A percentile compares a stretch with the other conserved stretches of the same genome.
These are phyloP conservation scores for Rhododendron henanense DNA, from an alignment of 148 eudicot species.

Conservation along the genomic window DNA sequence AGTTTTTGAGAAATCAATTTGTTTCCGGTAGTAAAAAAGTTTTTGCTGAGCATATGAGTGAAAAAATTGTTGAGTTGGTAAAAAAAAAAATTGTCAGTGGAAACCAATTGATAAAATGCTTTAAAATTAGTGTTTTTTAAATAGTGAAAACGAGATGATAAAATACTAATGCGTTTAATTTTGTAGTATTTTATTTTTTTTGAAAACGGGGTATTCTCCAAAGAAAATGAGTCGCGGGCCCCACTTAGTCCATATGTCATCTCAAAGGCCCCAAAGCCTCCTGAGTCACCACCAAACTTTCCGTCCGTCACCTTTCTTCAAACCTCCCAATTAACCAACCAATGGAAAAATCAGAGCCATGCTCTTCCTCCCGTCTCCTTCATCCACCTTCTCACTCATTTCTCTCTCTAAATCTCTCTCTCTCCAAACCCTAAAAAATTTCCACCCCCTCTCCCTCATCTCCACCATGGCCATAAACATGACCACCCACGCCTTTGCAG, in stretches of 20 bases:
- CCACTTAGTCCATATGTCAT: not conserved
- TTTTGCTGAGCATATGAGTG: too few species aligned
- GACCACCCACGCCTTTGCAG: conserved; percentile 71
- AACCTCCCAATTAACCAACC: not conserved
- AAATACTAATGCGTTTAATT: too few species aligned
- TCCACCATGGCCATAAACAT: conserved; percentile 50
- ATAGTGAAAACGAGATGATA: too few species aligned
- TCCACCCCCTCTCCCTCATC: conserved; percentile 8
- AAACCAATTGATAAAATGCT: too few species aligned
- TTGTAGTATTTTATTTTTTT: too few species aligned
- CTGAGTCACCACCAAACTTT: not conserved
- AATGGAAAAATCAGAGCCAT: conserved; percentile 26
- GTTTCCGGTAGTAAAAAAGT: too few species aligned
- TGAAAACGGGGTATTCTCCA: too few species aligned
- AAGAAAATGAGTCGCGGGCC: too few species aligned
- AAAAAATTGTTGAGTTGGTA: too few species aligned
- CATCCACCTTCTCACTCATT: conserved; percentile 15
- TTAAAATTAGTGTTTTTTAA: too few species aligned
- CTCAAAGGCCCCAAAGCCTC: not conserved
- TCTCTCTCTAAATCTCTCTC: conserved; percentile 29
- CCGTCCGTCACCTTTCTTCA: not conserved
- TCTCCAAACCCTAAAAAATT: conserved; percentile 11
- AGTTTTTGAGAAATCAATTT: too few species aligned
- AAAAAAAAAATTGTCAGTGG: too few species aligned
- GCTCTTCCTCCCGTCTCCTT: conserved; percentile 28